These are phyloP conservation scores for Cenchrus purpureus DNA, from an alignment of 176 grass and related monocot genomes.

Conservation along the genomic window DNA sequence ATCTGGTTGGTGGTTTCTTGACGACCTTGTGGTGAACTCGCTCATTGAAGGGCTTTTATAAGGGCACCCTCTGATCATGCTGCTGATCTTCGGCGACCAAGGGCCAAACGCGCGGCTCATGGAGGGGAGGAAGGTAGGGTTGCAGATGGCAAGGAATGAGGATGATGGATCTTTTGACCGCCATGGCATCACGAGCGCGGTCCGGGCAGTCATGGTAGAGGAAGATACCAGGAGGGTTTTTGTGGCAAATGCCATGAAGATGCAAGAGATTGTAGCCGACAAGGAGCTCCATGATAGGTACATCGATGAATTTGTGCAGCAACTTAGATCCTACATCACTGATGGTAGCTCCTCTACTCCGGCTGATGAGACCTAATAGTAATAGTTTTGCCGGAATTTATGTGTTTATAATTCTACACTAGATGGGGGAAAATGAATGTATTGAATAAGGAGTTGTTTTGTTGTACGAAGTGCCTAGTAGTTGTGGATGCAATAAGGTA, in stretches of 20 bases:
- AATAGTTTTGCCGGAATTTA: too few relatives aligned
- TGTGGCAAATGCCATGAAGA: not conserved
- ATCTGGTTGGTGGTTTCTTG: not conserved
- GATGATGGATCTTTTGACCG: not conserved
- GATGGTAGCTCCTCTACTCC: too few relatives aligned
- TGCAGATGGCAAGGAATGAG: not conserved
- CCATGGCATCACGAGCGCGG: not conserved
- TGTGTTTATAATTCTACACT: too few relatives aligned
- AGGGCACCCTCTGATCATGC: not conserved
- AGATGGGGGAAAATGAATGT: too few relatives aligned
- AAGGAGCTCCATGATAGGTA: not conserved
- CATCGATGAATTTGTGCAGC: not conserved
- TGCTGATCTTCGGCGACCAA: not conserved
- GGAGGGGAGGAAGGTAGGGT: not conserved
- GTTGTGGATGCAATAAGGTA: too few relatives aligned
- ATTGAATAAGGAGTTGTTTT: too few relatives aligned
- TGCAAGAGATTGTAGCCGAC: not conserved
- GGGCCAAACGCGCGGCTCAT: not conserved
- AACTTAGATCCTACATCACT: not conserved
- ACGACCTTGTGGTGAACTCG: too few relatives aligned
- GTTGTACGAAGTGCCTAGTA: too few relatives aligned
- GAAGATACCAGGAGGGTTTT: not conserved
- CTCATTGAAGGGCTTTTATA: not conserved
- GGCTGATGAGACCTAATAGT: too few relatives aligned
- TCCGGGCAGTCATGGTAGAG: not conserved